A percentile compares a stretch with the other conserved stretches of the same genome.
phyloP scores from a whole-genome alignment of 352 stramenopile species.

The Pythium phragmiticola region DNA sequence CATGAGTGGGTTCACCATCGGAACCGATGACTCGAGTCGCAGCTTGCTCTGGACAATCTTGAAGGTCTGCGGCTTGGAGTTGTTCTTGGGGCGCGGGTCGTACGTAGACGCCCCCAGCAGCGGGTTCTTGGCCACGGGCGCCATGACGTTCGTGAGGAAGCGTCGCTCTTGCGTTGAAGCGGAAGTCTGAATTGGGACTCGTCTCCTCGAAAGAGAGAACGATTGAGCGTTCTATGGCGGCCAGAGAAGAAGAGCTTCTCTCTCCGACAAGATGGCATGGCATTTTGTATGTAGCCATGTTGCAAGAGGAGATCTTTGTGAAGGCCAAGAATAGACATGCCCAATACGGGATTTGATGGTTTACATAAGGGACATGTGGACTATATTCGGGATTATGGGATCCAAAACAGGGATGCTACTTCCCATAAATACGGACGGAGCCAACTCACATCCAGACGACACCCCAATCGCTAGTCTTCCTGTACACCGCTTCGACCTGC shows the following conservation, averaged over 20 bases:
- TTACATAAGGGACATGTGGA: not conserved
- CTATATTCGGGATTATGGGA: too few species aligned
- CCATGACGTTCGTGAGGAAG: constrained; percentile 28
- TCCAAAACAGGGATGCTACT: not conserved
- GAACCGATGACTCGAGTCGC: constrained; percentile 62
- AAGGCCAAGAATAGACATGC: not conserved
- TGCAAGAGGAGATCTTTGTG: constrained; percentile 3
- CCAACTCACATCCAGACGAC: not conserved
- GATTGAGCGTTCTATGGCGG: not conserved
- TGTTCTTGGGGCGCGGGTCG: constrained; percentile 57
- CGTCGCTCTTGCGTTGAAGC: not conserved
- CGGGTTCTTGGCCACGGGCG: constrained; percentile 64
- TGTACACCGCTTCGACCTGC: not conserved
- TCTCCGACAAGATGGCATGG: constrained; percentile 4
- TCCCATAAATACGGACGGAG: not conserved
- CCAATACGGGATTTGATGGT: not conserved
- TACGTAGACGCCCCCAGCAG: constrained; percentile 74
- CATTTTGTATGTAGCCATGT: constrained; percentile 9
- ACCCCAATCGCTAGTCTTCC: constrained; percentile 1
- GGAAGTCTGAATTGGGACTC: not conserved
- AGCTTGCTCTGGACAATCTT: constrained; percentile 62
- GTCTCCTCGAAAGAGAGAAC: not conserved
- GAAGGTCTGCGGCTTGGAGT: constrained; percentile 81
- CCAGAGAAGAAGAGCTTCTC: not conserved
- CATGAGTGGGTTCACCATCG: constrained; percentile 57